These are phyloP conservation scores for Colletotrichum nymphaeae DNA, from an alignment of 2,329 filamentous ascomycete genomes.

Conservation along the genomic window DNA sequence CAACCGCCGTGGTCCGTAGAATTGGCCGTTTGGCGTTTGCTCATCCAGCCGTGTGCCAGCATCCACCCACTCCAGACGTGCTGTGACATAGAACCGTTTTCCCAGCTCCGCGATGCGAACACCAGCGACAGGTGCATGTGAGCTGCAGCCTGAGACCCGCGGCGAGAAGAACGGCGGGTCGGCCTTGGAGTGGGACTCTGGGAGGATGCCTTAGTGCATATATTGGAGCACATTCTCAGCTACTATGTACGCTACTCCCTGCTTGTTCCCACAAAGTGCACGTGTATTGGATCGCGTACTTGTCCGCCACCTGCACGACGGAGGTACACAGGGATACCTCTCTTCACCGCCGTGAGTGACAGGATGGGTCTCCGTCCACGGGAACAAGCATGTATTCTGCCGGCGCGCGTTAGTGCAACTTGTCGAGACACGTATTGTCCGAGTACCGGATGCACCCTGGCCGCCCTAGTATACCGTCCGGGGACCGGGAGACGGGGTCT, in stretches of 20 bases:
- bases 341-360: constrained; percentile 24
- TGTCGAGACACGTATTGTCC: constrained; percentile 13
- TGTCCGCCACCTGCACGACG: neutral
- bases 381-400: constrained; percentile 9
- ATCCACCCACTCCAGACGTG: neutral
- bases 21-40: neutral
- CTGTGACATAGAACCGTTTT: neutral
- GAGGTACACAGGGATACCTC: constrained; percentile 20
- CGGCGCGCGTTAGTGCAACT: constrained; percentile 17
- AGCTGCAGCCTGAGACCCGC: neutral
- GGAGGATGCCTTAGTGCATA: neutral
- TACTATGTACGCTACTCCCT: neutral
- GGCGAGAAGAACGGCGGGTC: constrained; percentile 17
- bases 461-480: neutral
- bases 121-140: constrained; percentile 3
- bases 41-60: neutral
- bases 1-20: neutral
- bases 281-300: constrained; percentile 20
- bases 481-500: constrained; percentile 13
- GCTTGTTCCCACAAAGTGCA: neutral
- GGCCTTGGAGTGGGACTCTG: neutral
- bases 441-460: constrained; percentile 11
- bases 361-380: neutral
- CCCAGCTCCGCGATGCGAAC: constrained; percentile 12
- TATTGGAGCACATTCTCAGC: neutral